Evolutionary conservation across 768 basidiomycete species (phyloP).

Genomic region (Lactifluus pinguis): DNA sequence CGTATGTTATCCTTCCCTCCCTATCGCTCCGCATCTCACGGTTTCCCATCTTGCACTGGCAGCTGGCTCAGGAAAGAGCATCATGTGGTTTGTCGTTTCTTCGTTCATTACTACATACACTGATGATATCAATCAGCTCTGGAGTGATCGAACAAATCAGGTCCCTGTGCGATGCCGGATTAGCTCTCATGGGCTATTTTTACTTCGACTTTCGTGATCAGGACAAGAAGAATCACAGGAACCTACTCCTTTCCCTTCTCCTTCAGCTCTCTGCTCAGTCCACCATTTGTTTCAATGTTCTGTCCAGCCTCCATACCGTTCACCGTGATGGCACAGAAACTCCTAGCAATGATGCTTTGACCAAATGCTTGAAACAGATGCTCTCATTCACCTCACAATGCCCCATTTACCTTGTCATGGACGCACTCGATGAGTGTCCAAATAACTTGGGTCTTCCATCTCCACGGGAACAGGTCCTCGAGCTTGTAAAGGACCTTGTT

Average conservation of each 20-base stretch:
- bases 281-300: not conserved
- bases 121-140: not conserved
- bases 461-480: not conserved
- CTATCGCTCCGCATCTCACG: not conserved
- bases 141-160: not conserved
- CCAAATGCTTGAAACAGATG: not conserved
- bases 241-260: not conserved
- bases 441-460: not conserved
- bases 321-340: not conserved
- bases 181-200: not conserved
- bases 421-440: constrained; percentile 7
- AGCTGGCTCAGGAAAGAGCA: not conserved
- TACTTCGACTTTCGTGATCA: not conserved
- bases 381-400: not conserved
- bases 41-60: not conserved
- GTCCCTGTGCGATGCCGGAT: not conserved
- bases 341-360: not conserved
- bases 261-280: not conserved
- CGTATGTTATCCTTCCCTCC: not conserved
- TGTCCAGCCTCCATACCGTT: not conserved
- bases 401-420: not conserved
- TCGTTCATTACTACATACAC: not conserved
- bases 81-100: not conserved
- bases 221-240: not conserved
- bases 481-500: not conserved